Percentiles rank a stretch among this genome's conserved stretches.
Conservation (phyloP, 306 rosid genomes). For the Dalbergia oliveri region DNA sequence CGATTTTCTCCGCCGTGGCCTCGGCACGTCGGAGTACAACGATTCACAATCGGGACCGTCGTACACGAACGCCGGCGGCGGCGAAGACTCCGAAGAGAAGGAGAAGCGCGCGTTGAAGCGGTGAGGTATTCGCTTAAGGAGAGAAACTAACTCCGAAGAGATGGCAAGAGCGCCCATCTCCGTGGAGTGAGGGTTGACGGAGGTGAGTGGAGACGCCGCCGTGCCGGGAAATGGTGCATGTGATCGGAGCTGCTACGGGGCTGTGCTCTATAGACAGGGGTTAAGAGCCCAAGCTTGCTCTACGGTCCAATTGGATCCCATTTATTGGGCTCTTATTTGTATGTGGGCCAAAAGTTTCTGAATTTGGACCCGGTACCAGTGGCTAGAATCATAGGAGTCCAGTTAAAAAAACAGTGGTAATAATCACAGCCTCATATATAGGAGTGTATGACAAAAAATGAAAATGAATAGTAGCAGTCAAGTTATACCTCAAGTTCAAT, state of each 20-base stretch:
- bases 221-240: slow-evolving; percentile 14
- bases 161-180: slow-evolving; percentile 49
- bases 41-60: slow-evolving; percentile 35
- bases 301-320: background rate
- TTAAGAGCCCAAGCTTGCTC: background rate
- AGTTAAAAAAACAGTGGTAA: too few species aligned
- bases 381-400: too few species aligned
- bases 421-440: too few species aligned
- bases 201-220: background rate
- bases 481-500: too few species aligned
- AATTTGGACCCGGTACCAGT: too few species aligned
- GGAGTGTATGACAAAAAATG: too few species aligned
- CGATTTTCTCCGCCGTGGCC: slow-evolving; percentile 55
- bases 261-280: background rate
- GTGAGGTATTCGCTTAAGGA: slow-evolving; percentile 36
- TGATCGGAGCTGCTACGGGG: too few species aligned
- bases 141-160: slow-evolving; percentile 26
- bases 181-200: background rate
- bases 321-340: background rate
- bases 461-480: too few species aligned
- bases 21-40: slow-evolving; percentile 69
- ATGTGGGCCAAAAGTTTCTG: too few species aligned
- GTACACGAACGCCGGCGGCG: background rate
- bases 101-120: slow-evolving; percentile 36
- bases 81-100: slow-evolving; percentile 47